Percentiles rank a stretch among this genome's conserved stretches.
phyloP scores from a whole-genome alignment of 2,329 filamentous ascomycete genomes.

The Alternaria incomplexa region DNA sequence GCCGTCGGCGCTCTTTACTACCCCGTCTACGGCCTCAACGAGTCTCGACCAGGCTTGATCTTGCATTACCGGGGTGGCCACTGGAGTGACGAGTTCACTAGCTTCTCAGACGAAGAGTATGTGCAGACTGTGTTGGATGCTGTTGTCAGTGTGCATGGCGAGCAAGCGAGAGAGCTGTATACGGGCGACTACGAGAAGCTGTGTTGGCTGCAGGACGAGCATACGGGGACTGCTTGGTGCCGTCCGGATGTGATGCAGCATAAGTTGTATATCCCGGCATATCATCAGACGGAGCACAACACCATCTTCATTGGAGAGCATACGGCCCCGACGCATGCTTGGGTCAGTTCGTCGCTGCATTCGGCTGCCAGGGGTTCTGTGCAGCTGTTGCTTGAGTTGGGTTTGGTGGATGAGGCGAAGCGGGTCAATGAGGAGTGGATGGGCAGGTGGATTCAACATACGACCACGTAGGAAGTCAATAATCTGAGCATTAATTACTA shows the following conservation, averaged over 20 bases:
- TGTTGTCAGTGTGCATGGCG: not conserved
- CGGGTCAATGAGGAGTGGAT: not conserved
- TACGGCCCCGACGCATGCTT: not conserved
- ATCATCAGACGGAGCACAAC: not conserved
- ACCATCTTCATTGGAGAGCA: not conserved
- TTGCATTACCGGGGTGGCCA: not conserved
- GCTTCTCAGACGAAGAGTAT: not conserved
- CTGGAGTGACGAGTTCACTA: not conserved
- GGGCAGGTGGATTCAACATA: not conserved
- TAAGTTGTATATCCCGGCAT: not conserved
- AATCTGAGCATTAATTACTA: not conserved
- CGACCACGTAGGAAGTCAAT: not conserved
- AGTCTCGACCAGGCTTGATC: not conserved
- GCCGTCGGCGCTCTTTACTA: not conserved
- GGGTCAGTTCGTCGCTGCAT: not conserved
- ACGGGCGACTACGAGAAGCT: not conserved
- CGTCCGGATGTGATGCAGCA: not conserved
- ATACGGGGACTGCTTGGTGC: not conserved
- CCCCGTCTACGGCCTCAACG: not conserved
- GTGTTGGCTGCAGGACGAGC: not conserved
- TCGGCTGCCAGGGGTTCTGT: not conserved
- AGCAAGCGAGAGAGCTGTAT: not conserved
- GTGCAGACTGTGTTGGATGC: not conserved
- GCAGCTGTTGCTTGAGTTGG: slow-evolving; percentile 1
- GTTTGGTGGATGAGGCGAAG: not conserved